These are phyloP conservation scores for Xylariaceae sp. DNA, from an alignment of 2,329 filamentous ascomycete species.

Conservation along the genomic window DNA sequence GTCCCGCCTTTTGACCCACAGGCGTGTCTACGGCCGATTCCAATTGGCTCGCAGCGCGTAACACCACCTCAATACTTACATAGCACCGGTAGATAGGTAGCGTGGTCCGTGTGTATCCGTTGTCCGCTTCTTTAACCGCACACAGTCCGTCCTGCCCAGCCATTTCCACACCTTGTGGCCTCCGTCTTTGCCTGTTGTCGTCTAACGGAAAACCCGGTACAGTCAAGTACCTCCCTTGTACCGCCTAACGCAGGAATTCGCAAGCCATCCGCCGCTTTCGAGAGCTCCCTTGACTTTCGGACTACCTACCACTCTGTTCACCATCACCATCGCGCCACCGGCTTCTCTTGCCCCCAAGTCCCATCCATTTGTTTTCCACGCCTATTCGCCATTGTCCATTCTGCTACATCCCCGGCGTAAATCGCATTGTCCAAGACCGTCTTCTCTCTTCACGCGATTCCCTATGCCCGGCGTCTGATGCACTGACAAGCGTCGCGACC, in stretches of 20 bases:
- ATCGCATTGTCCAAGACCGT: not conserved
- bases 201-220: not conserved
- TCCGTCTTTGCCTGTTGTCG: not conserved
- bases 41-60: conserved; percentile 9
- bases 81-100: not conserved
- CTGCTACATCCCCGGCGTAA: not conserved
- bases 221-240: not conserved
- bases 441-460: conserved; percentile 2
- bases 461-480: not conserved
- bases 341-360: not conserved
- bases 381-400: not conserved
- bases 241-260: conserved; percentile 14
- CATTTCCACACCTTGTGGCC: not conserved
- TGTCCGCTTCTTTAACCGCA: too few relatives aligned
- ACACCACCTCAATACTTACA: not conserved
- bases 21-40: not conserved
- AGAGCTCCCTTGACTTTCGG: conserved; percentile 14
- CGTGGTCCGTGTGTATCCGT: too few relatives aligned
- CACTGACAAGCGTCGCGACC: conserved; percentile 6
- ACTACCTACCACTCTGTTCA: not conserved
- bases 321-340: conserved; percentile 11
- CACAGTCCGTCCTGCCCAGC: not conserved
- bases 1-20: not conserved
- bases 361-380: not conserved
- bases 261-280: conserved; percentile 19